These are phyloP conservation scores for Eimeria necatrix DNA, from an alignment of 169 alveolate species.

Conservation along the genomic window DNA sequence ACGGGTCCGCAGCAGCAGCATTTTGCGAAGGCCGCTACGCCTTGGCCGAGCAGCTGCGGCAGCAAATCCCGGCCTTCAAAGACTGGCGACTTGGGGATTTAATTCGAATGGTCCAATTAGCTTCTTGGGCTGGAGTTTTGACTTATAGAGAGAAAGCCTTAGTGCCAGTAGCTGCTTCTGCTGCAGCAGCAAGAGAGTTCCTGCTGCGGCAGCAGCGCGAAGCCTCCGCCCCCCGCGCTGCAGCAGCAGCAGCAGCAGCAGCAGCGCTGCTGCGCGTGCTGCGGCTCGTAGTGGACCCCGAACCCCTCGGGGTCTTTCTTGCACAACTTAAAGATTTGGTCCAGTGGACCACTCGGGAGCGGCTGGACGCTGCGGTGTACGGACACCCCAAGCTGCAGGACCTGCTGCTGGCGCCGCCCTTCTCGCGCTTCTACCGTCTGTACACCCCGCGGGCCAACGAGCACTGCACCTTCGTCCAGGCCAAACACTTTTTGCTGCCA, in stretches of 20 bases:
- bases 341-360: conserved; percentile 47
- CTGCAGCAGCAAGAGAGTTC: conserved; percentile 24
- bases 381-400: conserved; percentile 54
- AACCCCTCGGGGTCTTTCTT: conserved; percentile 26
- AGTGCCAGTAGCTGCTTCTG: no score
- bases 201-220: conserved; percentile 18
- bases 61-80: conserved; percentile 28
- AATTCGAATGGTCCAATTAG: conserved; percentile 57
- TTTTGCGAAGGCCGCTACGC: conserved; percentile 61
- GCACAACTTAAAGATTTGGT: conserved; percentile 46
- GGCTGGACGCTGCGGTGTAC: conserved; percentile 26
- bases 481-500: conserved; percentile 3
- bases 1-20: background rate
- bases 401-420: conserved; percentile 22
- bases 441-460: conserved; percentile 48
- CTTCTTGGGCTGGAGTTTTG: conserved; percentile 28
- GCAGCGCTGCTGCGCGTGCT: conserved; percentile 35
- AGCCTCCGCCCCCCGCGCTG: background rate
- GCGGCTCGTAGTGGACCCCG: conserved; percentile 41
- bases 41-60: conserved; percentile 35
- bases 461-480: conserved; percentile 60
- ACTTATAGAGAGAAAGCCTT: no score
- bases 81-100: conserved; percentile 12
- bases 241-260: background rate
- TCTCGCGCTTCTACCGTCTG: conserved; percentile 37